A percentile compares a stretch with the other conserved stretches of the same genome.
These are phyloP conservation scores for Macaranga tanarius DNA, from an alignment of 441 rosid species.

Conservation along the genomic window DNA sequence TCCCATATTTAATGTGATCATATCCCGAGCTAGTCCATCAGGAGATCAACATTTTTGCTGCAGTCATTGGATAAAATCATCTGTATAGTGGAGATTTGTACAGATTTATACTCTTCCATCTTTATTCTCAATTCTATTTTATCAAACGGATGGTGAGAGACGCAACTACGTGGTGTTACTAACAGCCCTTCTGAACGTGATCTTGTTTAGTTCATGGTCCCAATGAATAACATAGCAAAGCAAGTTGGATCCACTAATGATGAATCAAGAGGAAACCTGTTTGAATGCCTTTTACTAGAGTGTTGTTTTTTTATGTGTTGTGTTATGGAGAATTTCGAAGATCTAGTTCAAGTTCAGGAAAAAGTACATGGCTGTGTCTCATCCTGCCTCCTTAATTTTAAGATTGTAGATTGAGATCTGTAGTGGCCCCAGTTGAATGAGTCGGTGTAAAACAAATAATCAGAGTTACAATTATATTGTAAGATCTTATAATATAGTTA, in stretches of 20 bases:
- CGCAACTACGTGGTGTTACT: background rate
- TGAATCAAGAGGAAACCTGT: background rate
- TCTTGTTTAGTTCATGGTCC: background rate
- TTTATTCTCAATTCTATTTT: background rate
- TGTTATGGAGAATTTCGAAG: background rate
- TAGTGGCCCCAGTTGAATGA: too few relatives aligned
- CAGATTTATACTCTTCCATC: background rate
- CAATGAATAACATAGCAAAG: background rate
- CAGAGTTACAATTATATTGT: too few relatives aligned
- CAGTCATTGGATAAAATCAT: background rate
- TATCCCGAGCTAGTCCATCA: background rate
- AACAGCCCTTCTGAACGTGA: background rate
- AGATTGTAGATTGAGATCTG: too few relatives aligned
- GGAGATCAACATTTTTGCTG: background rate
- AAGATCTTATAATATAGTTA: too few relatives aligned
- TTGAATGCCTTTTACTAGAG: background rate
- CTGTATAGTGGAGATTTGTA: background rate
- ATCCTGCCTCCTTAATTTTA: too few relatives aligned
- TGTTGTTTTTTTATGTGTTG: background rate
- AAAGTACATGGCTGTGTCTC: too few relatives aligned
- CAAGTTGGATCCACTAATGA: background rate
- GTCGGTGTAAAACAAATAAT: too few relatives aligned
- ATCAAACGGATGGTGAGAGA: background rate
- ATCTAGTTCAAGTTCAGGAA: too few relatives aligned
- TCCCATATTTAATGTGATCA: constrained; percentile 32